phyloP scores from a whole-genome alignment of 176 grass and related monocot species.

The Zizania latifolia region DNA sequence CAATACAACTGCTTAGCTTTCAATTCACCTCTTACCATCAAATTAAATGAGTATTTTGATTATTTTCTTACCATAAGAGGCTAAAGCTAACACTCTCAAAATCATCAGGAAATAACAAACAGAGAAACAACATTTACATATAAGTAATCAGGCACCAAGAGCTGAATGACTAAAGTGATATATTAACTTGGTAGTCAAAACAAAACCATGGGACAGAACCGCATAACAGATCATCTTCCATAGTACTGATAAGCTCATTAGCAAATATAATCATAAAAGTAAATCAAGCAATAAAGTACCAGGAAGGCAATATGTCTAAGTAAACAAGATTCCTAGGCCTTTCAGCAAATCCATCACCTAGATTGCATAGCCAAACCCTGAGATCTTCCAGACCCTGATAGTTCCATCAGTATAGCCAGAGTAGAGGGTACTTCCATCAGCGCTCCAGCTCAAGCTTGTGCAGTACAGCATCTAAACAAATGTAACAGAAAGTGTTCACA shows the following conservation, averaged over 20 bases:
- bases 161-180: background rate
- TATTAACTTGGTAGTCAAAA: background rate
- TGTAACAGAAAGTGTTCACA: background rate
- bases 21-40: no score
- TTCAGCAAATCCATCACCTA: background rate
- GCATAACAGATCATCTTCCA: constrained; percentile 18
- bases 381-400: constrained; percentile 62
- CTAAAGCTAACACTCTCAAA: background rate
- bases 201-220: background rate
- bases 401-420: constrained; percentile 52
- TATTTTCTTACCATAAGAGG: no score
- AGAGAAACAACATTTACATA: background rate
- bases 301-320: constrained; percentile 17
- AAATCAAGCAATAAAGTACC: constrained; percentile 13
- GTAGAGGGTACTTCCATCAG: constrained; percentile 48
- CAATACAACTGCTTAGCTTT: no score
- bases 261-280: constrained; percentile 29
- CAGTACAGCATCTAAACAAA: constrained; percentile 51
- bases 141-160: background rate
- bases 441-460: constrained; percentile 70
- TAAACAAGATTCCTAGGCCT: constrained; percentile 11
- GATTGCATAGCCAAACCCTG: constrained; percentile 16
- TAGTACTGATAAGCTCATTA: constrained; percentile 28
- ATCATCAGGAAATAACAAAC: background rate
- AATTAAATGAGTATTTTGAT: no score